Evolutionary conservation across 2,329 filamentous ascomycete species (phyloP), one percentile per base, ranked within the genome.

Genomic region (Rhynchosporium secalis): DNA sequence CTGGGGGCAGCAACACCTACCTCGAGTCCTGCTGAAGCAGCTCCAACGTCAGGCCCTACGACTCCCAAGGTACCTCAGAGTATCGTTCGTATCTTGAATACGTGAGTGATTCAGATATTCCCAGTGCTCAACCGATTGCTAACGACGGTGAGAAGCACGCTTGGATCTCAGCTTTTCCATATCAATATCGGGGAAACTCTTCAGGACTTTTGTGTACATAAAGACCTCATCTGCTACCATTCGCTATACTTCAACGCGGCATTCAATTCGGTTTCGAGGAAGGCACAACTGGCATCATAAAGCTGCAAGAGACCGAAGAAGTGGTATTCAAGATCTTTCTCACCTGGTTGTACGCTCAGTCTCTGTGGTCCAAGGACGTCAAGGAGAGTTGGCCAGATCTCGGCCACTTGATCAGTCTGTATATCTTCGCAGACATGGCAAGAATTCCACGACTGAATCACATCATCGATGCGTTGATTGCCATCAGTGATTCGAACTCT

Each of bases 241-340:
- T 70, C 69, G 1, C 47, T 62, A 1, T 70, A 58, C 47, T 70
- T 71, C 51, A 64, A 61, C 15, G 60, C 61, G 8, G 63, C 66
- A 13, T 63, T 69, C 13, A 54, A 29, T 8, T 60, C 3, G 40
- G 51, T 2, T 61, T 68, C 9, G 41, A 60, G 12, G 66, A 66
- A 36, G n/a, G 52, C 20, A 48, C 13, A 29, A 61, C 49, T 9
- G 56, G 60, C 3, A 55, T 59, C 6, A 63, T 65, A 46, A 60
- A 40, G 15, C 40, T 70, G 13, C 29, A 58, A 8, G 54, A 63
- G 7, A 58, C 38, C 3, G 31, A 52, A 2, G n/a, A 29, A 1
- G 8, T 20, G 1, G 26, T 60, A 10, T 68, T 68, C 9, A 58
- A 61, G 1, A n/a, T 68, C 3, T 65, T 67, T 15, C 41, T 56